Evolutionary conservation across 441 rosid genomes (phyloP).

Genomic region (Mallotus repandus): DNA sequence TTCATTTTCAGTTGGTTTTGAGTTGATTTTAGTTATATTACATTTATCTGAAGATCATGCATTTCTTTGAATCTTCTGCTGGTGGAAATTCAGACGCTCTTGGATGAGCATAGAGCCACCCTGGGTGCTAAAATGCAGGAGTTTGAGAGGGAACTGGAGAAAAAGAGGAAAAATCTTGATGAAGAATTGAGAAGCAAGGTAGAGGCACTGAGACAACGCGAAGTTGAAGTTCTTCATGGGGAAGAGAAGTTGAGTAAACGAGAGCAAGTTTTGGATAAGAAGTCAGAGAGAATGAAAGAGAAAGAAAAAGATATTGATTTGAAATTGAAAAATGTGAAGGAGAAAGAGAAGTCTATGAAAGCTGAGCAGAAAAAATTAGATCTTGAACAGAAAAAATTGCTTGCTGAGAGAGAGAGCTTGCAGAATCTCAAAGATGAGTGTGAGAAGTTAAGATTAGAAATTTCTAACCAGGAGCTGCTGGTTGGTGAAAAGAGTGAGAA

Average conservation of each 20-base stretch:
- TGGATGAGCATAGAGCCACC: constrained; percentile 58
- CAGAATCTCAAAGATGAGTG: constrained; percentile 54
- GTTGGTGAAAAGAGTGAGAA: constrained; percentile 57
- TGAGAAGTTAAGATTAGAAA: constrained; percentile 61
- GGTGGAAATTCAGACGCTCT: constrained; percentile 63
- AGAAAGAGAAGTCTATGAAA: constrained; percentile 53
- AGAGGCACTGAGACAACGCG: constrained; percentile 43
- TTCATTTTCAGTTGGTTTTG: background rate
- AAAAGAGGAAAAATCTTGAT: constrained; percentile 54
- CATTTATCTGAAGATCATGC: constrained; percentile 12
- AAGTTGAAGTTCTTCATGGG: constrained; percentile 48
- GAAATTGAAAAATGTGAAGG: constrained; percentile 52
- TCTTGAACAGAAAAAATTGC: constrained; percentile 50
- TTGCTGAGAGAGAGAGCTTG: constrained; percentile 49
- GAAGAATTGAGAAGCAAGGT: constrained; percentile 53
- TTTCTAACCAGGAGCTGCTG: constrained; percentile 53
- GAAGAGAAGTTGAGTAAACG: constrained; percentile 62
- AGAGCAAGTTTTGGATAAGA: constrained; percentile 55
- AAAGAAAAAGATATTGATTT: constrained; percentile 68
- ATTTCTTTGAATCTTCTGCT: constrained; percentile 29
- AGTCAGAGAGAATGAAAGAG: constrained; percentile 59
- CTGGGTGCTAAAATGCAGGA: constrained; percentile 53
- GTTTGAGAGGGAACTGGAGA: constrained; percentile 57
- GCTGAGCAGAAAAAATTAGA: constrained; percentile 62
- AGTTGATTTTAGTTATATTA: constrained; percentile 16